Evolutionary conservation across 2,329 filamentous ascomycete genomes (phyloP), one percentile per base, ranked within the genome.

Genomic region (Ophiostoma pallidulum): DNA sequence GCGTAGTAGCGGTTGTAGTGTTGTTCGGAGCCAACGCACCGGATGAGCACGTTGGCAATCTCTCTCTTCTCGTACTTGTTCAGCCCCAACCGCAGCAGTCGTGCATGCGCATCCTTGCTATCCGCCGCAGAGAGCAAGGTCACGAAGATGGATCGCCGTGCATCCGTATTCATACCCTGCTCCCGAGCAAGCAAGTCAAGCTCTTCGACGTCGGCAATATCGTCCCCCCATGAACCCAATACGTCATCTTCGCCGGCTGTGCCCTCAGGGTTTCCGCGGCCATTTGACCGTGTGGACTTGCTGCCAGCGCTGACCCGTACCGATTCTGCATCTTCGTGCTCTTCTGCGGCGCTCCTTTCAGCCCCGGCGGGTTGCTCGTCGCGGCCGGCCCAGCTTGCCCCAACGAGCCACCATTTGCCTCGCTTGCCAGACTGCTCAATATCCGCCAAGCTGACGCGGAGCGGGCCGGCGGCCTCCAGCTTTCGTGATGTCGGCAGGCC

Each of bases 321-420:
- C 22, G 4, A 29, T 12, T 51, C 18, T 56, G 24, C 48, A 16
- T 57, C 56, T 31, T 56, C 35, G 13, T 24, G 13, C 14, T 14
- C n/a, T 26, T 19, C 20, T 9, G 22, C 33, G 8, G 24, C 24
- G 10, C 5, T 5, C 24, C 10, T 28, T 28, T 28, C 24, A 28
- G 10, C 10, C n/a, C 36, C 9, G 35, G 20, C 35, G 49, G 20
- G 32, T 39, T 3, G 31, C 37, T 31, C 37, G 13, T 37, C 45
- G 3, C 58, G 60, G 20, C 75, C 77, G 4, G 74, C 69, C 78
- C 91, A 96, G 64, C 89, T 95, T n/a, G 92, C 91, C 44, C 92
- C 92, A 5, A 97, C 86, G 18, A 97, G 78, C 92, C 92, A 98
- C 92, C 92, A 98, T 68, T 95, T 96, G 1, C 92, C 92, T 60